Base-by-base conservation (phyloP, 2,329 filamentous ascomycete species). In the Monosporascus ibericus region DNA sequence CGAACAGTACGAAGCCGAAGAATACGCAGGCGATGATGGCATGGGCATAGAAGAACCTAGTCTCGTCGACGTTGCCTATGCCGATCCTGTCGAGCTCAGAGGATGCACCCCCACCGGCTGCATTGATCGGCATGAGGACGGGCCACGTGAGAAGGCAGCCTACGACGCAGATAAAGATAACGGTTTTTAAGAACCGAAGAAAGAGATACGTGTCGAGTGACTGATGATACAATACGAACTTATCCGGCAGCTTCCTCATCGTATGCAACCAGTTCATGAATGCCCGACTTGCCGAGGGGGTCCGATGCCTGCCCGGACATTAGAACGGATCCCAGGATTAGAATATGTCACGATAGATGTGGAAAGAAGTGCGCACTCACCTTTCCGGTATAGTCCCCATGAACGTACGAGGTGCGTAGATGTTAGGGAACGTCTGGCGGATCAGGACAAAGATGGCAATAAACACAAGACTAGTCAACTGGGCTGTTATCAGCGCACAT, bases 161-260 rank as follows among this genome's bases (percentile, higher is more conserved):
- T 15, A 92, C 85, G 48, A 96, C 78, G 70, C 87, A 92, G 59
- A 94, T 88, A 60, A 87, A 78, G 51, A 86, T 82, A 27, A 86
- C 75, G 50, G 94, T 82, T 63, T 90, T 87, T 55, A 97, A 75
- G 65, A 91, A 95, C 44, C 92, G 88, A 46, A 96, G 79, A 64
- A 95, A 90, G 25, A 96, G 81, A 67, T 91, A 97, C 34, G 87
- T 85, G 68, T 97, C 92, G 57, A 97, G 80, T 3, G 90, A 91
- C 68, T 91, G 88, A 70, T 95, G 90, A 60, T 92, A 87, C 40
- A 96, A 80, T 25, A 91, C 80, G 62, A 90, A 94, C 54, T 84
- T 84, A 69, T 96, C 92, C 6, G 79, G 76, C 47, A 84, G 70
- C 60, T 79, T 80, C 44, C 59, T 53, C 62, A 66, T 60, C 5